phyloP scores from a whole-genome alignment of 1,139 yeast genomes.

The Debaryomycetaceae sp. region DNA sequence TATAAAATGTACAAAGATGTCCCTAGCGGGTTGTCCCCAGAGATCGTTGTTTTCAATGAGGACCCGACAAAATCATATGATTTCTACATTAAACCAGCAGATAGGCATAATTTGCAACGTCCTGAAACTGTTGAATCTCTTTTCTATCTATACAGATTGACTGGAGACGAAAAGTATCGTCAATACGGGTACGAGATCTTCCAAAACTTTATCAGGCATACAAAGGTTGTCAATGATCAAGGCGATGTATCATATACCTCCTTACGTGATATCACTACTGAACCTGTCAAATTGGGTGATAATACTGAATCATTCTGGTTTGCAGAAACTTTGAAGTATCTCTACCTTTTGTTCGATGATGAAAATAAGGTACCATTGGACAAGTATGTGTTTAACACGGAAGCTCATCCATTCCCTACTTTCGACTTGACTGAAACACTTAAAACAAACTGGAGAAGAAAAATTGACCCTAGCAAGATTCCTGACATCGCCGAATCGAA shows the following conservation, averaged over 20 bases:
- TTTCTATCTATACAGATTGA: conserved; percentile 74
- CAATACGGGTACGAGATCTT: conserved; percentile 91
- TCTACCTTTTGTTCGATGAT: conserved; percentile 76
- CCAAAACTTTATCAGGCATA: conserved; percentile 60
- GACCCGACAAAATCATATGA: conserved; percentile 38
- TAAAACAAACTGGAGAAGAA: conserved; percentile 63
- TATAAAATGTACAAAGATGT: conserved; percentile 75
- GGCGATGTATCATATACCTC: conserved; percentile 65
- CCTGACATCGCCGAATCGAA: conserved; percentile 16
- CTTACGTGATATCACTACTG: conserved; percentile 62
- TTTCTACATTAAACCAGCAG: conserved; percentile 66
- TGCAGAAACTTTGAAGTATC: conserved; percentile 87
- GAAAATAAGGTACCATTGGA: conserved; percentile 56
- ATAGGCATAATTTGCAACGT: conserved; percentile 82
- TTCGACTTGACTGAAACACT: conserved; percentile 55
- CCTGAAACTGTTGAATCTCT: conserved; percentile 94
- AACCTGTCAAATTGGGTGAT: conserved; percentile 55
- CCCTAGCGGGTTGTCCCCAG: conserved; percentile 82
- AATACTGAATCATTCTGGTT: conserved; percentile 94
- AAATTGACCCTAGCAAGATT: conserved; percentile 16
- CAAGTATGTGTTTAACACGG: conserved; percentile 81
- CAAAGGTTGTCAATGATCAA: conserved; percentile 47
- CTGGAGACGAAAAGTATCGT: conserved; percentile 79
- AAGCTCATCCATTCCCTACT: conserved; percentile 88
- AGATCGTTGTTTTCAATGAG: conserved; percentile 75